Base-by-base conservation (phyloP, 1,139 yeast species). In the Magnusiomyces suaveolens region DNA sequence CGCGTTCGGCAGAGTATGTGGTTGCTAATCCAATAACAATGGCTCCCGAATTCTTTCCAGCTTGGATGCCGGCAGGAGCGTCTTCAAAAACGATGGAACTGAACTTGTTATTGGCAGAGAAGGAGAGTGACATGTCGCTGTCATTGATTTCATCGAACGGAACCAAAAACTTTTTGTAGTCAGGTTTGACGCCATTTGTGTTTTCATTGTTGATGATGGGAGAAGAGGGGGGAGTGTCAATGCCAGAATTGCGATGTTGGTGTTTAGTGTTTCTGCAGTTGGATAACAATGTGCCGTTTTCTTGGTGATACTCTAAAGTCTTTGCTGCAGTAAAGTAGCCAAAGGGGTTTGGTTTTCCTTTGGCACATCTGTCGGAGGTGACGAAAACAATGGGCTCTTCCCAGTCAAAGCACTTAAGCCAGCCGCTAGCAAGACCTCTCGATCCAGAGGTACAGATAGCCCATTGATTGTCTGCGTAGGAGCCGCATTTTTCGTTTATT, bases 381-480 rank as follows among this genome's bases (percentile, higher is more conserved):
- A 86, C 83, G 75, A 86, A 86, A 55, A 80, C 77, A 61, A 81
- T 80, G 55, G 95, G 95, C 59, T 74, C 75, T 61, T 80, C 77
- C 56, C 80, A 75, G 67, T 85, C 76, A 65, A 84, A 67, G 59
- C 63, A 76, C 65, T 78, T 77, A 66, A 87, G 81, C 94, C 95
- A 87, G 64, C 83, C 81, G 60, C 82, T 75, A 53, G 95, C 95
- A 74, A 87, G 77, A 48, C 81, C 84, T 62, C 77, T 75, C 56
- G 92, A 83, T 62, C 95, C 95, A 46, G 89, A 82, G 41, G 95
- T 87, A 58, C 87, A 95, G 66, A 87, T 85, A 58, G 89, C 90
- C 89, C 90, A 84, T 54, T 70, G 39, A 21, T 50, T 43, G 36
- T 46, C 48, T n/a, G 36, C 36, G 3, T 73, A 23, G 3, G 33